Evolutionary conservation across 192 early-diverging fungal species (phyloP).

Genomic region (Spinellus fusiger): DNA sequence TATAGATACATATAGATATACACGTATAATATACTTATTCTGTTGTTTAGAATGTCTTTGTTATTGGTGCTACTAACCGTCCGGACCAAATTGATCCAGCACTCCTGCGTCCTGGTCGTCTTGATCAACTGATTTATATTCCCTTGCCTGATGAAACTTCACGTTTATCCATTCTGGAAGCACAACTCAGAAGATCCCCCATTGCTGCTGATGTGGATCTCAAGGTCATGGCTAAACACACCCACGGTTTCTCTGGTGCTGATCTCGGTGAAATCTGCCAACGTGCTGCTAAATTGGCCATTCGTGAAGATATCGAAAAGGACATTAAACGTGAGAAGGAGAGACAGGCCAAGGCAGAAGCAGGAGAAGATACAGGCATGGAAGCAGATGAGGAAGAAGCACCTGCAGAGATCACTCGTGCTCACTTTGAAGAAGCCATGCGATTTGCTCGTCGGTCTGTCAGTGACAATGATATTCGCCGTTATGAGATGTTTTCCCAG

Average conservation of each 20-base stretch:
- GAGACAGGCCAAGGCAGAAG: constrained; percentile 57
- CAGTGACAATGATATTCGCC: constrained; percentile 92
- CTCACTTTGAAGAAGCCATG: constrained; percentile 99
- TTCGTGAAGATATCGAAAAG: constrained; percentile 90
- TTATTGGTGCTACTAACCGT: constrained; percentile 98
- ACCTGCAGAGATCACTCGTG: constrained; percentile 81
- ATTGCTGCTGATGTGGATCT: constrained; percentile 76
- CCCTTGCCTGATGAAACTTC: constrained; percentile 68
- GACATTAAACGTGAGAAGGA: constrained; percentile 73
- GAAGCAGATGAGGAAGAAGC: constrained; percentile 76
- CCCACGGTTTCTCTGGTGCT: constrained; percentile 95
- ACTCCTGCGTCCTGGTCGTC: constrained; percentile 94
- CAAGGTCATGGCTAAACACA: constrained; percentile 77
- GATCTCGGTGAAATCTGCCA: constrained; percentile 99
- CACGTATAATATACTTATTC: background rate
- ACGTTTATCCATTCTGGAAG: constrained; percentile 75
- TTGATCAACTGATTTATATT: constrained; percentile 98
- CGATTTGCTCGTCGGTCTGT: constrained; percentile 93
- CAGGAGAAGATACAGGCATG: constrained; percentile 73
- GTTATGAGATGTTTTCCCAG: constrained; percentile 99
- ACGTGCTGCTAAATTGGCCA: constrained; percentile 94
- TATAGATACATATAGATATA: background rate
- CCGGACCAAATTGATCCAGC: constrained; percentile 98
- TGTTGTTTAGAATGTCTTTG: constrained; percentile 64
- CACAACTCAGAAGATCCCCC: constrained; percentile 93